Conservation (phyloP, 108 stramenopile genomes). For the Pseudonitzschia pungens region DNA sequence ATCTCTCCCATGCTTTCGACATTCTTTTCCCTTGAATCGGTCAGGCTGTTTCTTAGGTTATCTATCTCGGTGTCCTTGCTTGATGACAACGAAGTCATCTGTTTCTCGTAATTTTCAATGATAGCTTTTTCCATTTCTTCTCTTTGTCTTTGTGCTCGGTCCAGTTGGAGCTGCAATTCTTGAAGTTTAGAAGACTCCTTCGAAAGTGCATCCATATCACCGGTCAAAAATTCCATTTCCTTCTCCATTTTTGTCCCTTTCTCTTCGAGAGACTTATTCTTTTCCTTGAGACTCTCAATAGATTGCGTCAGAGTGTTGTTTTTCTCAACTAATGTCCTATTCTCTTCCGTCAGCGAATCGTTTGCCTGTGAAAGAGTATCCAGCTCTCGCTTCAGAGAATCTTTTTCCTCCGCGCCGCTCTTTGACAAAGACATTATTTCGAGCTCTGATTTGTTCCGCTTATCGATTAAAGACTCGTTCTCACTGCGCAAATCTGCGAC, state of each 20-base stretch:
- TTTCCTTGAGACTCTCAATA: conserved; percentile 8
- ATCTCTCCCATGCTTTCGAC: conserved; percentile 47
- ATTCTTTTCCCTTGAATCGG: conserved; percentile 41
- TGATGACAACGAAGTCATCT: conserved; percentile 41
- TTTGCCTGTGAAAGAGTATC: conserved; percentile 8
- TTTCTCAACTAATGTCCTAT: neutral
- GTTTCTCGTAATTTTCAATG: conserved; percentile 51
- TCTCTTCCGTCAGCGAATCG: conserved; percentile 8
- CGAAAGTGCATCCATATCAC: conserved; percentile 44
- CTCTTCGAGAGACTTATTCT: conserved; percentile 8
- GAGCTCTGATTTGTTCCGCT: too few relatives aligned
- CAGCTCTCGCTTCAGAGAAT: neutral
- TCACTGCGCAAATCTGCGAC: neutral
- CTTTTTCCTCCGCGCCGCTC: neutral
- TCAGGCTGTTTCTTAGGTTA: conserved; percentile 60
- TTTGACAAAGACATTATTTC: neutral
- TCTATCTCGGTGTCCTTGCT: conserved; percentile 71
- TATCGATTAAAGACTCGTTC: neutral
- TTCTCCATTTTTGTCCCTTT: conserved; percentile 20
- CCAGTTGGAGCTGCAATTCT: conserved; percentile 46
- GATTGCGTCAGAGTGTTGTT: neutral
- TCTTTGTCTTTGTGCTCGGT: conserved; percentile 46
- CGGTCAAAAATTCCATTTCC: conserved; percentile 38
- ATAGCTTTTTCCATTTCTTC: conserved; percentile 51
- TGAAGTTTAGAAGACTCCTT: conserved; percentile 17